Base-by-base conservation (phyloP, 495 filamentous ascomycete genomes). In the Aspergillus haitiensis region DNA sequence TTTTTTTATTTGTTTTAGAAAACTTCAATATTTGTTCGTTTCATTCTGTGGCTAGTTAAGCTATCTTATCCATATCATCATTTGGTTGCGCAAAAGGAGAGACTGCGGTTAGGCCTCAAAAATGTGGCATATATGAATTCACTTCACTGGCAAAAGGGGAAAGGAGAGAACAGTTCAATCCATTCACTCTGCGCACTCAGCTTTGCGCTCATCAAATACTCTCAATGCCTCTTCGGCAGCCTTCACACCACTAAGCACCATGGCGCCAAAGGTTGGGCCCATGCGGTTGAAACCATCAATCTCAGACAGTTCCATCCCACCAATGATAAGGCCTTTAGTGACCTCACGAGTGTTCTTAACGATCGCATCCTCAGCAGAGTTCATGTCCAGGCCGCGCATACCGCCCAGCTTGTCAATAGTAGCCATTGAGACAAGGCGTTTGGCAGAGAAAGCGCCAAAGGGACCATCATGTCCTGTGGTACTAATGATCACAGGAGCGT, bases 351-450 rank as follows among this genome's bases (percentile, higher is more conserved):
- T 95, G 63, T 86, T 79, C 82, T 92, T 94, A 67, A 94, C 91
- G 65, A 96, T 94, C 48, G 91, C 90, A 64, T 96, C 91, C 70
- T 96, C 91, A 35, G 91, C 91, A 3, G 80, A 78, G 73, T 89
- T 88, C 91, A 96, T 95, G 72, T 96, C 91, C 13, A 96, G 77
- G 9, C 91, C 91, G 57, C 91, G 86, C 91, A 96, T 96, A 53
- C 91, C 91, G 49, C 88, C 91, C 12, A 96, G 84, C 73, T 91
- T 85, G 69, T 92, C 86, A 53, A 95, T 75, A 63, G 83, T 79
- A 71, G 84, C 80, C 90, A 96, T 95, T 67, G 82, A 85, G 39
- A 92, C 89, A 11, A 94, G 82, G 44, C 90, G 82, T 83, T 94
- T 94, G 57, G 88, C 91, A 59, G 78, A 84, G 82, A 96, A 96